phyloP scores from a whole-genome alignment of 129 eudicot genomes.

The Scalesia atractyloides region DNA sequence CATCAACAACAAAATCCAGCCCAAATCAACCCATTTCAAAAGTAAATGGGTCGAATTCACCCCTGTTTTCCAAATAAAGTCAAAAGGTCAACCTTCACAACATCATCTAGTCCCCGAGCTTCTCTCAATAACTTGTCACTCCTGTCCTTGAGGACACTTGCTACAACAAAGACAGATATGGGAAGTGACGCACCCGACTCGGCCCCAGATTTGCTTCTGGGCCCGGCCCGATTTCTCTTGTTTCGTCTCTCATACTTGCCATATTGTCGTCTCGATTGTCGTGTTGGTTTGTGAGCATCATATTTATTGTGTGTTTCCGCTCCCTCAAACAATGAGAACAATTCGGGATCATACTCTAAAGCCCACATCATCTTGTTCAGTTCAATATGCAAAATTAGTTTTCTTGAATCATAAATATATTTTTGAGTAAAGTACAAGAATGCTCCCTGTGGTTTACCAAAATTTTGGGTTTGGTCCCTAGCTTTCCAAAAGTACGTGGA shows the following conservation, averaged over 20 bases:
- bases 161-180: constrained; percentile 84
- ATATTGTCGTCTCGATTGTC: constrained; percentile 66
- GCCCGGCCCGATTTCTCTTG: constrained; percentile 50
- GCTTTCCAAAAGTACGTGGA: not conserved
- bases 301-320: constrained; percentile 38
- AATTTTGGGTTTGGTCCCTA: no score
- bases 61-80: not conserved
- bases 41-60: not conserved
- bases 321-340: constrained; percentile 64
- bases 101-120: constrained; percentile 95
- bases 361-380: constrained; percentile 99
- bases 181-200: constrained; percentile 55
- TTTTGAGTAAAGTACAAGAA: no score
- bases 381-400: constrained; percentile 1
- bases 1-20: not conserved
- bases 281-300: constrained; percentile 54
- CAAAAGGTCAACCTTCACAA: constrained; percentile 72
- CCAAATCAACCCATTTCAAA: not conserved
- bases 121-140: constrained; percentile 74
- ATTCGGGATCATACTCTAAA: constrained; percentile 82
- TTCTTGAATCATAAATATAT: not conserved
- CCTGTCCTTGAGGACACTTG: constrained; percentile 89
- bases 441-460: no score
- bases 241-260: constrained; percentile 89
- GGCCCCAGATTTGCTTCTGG: constrained; percentile 8